Base-by-base conservation (phyloP, 2,329 filamentous ascomycete genomes). In the Cercospora sojina region DNA sequence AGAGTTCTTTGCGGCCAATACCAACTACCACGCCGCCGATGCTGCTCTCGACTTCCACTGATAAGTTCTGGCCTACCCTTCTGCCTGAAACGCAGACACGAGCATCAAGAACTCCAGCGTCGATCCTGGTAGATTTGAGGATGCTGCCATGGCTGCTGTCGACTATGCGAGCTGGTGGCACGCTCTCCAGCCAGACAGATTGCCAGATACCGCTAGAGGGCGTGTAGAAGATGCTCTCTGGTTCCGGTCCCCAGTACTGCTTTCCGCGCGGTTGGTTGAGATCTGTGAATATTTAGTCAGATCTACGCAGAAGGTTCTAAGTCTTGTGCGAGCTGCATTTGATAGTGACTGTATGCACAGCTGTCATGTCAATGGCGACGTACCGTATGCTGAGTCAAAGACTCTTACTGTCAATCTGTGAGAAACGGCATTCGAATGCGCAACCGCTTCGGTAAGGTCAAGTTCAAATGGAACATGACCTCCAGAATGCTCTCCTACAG, bases 141-240 rank as follows among this genome's bases (percentile, higher is more conserved):
- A 90, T 80, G 0, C 87, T 90, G 1, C 88, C 88, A 2, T 81
- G 77, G 70, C 83, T 85, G 71, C 84, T 83, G 68, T 87, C 83
- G 3, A 82, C 86, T 59, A 88, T 80, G 12, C 85, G 79, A 4
- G 81, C 79, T 0, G 76, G 64, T 1, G 87, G 86, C 1, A 87
- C 85, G 47, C 81, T 81, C 69, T 88, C 87, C 1, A 92, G 79
- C 89, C 89, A 92, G 0, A 91, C 89, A 18, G 83, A 84, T 74
- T 91, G 89, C 90, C 90, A 92, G 69, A 92, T 91, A 5, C 90
- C 90, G 35, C 87, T 89, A 74, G 89, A 91, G 0, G 90, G 87
- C 0, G 87, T 87, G 75, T 91, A 91, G 76, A 90, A 91, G 67
- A 91, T 91, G 71, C 83, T 85, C 74, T 88, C 86, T 0, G 86